A percentile compares a stretch with the other conserved stretches of the same genome.
phyloP scores from a whole-genome alignment of 2,329 filamentous ascomycete species.

The Talaromyces marneffei region DNA sequence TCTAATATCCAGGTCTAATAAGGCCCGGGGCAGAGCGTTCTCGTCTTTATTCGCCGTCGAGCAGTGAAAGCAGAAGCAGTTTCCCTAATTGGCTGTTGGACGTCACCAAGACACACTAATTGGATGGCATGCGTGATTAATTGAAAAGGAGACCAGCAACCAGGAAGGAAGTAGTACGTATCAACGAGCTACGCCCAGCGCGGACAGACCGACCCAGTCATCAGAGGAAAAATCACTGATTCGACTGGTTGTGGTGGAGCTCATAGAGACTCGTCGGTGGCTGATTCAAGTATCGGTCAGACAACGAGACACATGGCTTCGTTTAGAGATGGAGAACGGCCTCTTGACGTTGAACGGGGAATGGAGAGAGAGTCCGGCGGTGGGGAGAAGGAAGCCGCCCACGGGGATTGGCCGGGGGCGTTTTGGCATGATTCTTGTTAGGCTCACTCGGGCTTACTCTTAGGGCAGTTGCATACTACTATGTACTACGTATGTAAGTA shows the following conservation, averaged over 20 bases:
- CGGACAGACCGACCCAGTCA: not conserved
- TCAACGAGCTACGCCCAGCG: not conserved
- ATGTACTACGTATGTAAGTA: not conserved
- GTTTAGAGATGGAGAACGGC: not conserved
- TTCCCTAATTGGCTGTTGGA: not conserved
- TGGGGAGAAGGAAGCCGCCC: not conserved
- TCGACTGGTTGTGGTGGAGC: not conserved
- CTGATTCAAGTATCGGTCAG: not conserved
- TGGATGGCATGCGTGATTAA: conserved; percentile 1
- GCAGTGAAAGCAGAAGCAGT: not conserved
- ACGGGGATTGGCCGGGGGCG: not conserved
- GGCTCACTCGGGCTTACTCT: conserved; percentile 6
- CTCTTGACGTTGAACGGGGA: too few species aligned
- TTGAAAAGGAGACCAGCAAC: not conserved
- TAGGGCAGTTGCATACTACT: not conserved
- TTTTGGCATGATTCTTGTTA: not conserved
- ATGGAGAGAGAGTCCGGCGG: not conserved
- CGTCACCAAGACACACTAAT: conserved; percentile 7
- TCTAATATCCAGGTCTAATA: not conserved
- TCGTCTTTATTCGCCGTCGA: not conserved
- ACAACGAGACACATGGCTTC: not conserved
- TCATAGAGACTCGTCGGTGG: not conserved
- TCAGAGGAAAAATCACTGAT: not conserved
- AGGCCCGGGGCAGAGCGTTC: not conserved
- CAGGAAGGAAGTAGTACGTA: not conserved